Evolutionary conservation across 2,329 filamentous ascomycete species (phyloP), one percentile per base, ranked within the genome.

Genomic region (Lecanicillium sp.): DNA sequence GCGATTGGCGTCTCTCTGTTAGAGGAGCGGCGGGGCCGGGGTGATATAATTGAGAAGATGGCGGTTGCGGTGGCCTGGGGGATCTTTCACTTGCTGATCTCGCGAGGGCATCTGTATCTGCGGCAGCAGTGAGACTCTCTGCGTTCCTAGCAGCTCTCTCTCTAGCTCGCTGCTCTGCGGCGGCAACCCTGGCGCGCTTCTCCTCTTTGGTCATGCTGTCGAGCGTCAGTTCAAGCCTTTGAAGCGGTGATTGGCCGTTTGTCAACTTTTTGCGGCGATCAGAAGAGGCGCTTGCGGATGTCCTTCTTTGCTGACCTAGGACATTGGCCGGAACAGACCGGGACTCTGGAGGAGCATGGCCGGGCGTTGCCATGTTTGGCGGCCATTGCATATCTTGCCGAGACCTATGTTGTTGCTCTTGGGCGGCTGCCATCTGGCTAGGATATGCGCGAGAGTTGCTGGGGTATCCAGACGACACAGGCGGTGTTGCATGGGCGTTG

Each of bases 151-250:
- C 70, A 11, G 66, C 68, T 49, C 69, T 71, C 53, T 90, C 81
- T 49, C 80, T 76, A 14, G 81, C 75, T 31, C 77, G 74, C 49
- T 79, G 72, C 58, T 96, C 90, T 5, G 87, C 87, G 51, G 90
- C 84, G 56, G 88, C 77, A 4, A 90, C 79, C 33, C 87, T 76
- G 8, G 88, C 87, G 47, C 90, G 77, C 60, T 94, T 94, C 62
- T 96, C 89, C 63, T 96, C 89, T 60, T 96, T 97, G 59, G 85
- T 95, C 60, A 96, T 90, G 62, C 85, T 88, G 60, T 84, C 84
- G 54, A 97, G 74, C 52, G 87, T 92, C 54, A 86, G 78, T 67
- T 98, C 90, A 49, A 98, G 76, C 66, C 83, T 92, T 61, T 98
- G 90, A 37, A 98, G 72, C 37, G 94, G 92, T 46, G 90, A 97